Conservation (phyloP, 2,329 filamentous ascomycete species). For the Gaeumannomyces tritici region DNA sequence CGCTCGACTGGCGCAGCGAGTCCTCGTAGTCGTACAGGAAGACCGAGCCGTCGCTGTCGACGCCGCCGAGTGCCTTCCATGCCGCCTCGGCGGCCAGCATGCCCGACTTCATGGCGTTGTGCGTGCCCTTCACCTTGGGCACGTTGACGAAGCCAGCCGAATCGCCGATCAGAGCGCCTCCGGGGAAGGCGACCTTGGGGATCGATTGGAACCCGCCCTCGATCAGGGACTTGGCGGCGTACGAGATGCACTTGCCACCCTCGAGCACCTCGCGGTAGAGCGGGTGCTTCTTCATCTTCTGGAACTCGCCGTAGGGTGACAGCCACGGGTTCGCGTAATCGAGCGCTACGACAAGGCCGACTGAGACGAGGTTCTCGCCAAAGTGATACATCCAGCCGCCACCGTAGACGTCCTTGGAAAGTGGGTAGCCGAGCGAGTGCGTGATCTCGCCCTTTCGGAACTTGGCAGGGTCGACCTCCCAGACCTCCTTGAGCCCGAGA, state of each 20-base stretch:
- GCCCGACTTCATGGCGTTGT: slow-evolving; percentile 94
- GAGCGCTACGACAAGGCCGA: slow-evolving; percentile 85
- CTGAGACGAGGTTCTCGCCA: slow-evolving; percentile 87
- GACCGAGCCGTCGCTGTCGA: slow-evolving; percentile 41
- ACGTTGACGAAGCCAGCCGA: slow-evolving; percentile 96
- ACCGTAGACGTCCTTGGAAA: slow-evolving; percentile 83
- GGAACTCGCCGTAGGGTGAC: slow-evolving; percentile 91
- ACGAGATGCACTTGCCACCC: slow-evolving; percentile 94
- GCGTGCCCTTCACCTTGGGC: slow-evolving; percentile 96
- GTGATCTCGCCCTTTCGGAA: slow-evolving; percentile 78
- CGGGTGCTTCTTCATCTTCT: slow-evolving; percentile 98
- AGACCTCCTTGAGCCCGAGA: slow-evolving; percentile 90
- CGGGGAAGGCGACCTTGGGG: slow-evolving; percentile 92
- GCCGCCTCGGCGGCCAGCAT: slow-evolving; percentile 93
- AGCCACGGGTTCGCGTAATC: slow-evolving; percentile 97
- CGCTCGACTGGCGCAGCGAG: slow-evolving; percentile 69
- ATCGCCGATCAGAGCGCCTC: slow-evolving; percentile 90
- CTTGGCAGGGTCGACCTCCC: slow-evolving; percentile 90
- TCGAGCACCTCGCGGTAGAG: slow-evolving; percentile 79
- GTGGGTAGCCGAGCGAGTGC: slow-evolving; percentile 88
- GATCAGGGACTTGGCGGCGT: slow-evolving; percentile 81
- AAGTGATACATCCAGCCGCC: slow-evolving; percentile 99
- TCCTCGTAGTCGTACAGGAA: slow-evolving; percentile 96
- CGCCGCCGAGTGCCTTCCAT: slow-evolving; percentile 56
- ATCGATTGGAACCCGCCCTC: slow-evolving; percentile 98